Conservation (phyloP, 805 yeast species). For the Kregervanrija fluxuum region DNA sequence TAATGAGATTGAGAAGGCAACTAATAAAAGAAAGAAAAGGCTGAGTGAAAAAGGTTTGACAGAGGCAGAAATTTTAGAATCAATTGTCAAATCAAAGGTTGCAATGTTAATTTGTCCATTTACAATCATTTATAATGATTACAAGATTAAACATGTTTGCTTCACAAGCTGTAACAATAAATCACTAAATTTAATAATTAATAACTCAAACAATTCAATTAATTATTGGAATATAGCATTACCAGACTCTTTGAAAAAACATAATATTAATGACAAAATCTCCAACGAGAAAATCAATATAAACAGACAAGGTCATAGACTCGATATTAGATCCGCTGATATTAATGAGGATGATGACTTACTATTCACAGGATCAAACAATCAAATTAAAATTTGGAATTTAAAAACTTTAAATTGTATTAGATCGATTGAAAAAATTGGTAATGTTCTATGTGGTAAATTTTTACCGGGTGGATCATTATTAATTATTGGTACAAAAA, state of each 20-base stretch:
- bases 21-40: slow-evolving; percentile 70
- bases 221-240: slow-evolving; percentile 56
- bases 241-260: slow-evolving; percentile 52
- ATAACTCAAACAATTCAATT: slow-evolving; percentile 67
- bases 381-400: slow-evolving; percentile 86
- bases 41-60: slow-evolving; percentile 61
- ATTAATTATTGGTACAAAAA: slow-evolving; percentile 81
- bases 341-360: slow-evolving; percentile 74
- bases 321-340: slow-evolving; percentile 80
- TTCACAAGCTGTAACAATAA: slow-evolving; percentile 51
- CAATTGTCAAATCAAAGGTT: slow-evolving; percentile 39
- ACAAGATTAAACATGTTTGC: slow-evolving; percentile 58
- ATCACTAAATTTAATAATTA: slow-evolving; percentile 50
- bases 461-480: slow-evolving; percentile 90
- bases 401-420: slow-evolving; percentile 63
- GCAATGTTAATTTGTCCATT: slow-evolving; percentile 62
- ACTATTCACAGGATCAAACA: slow-evolving; percentile 86
- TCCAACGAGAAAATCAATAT: slow-evolving; percentile 45
- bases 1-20: slow-evolving; percentile 74
- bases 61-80: slow-evolving; percentile 51
- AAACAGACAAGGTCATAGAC: slow-evolving; percentile 80
- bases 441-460: slow-evolving; percentile 72
- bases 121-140: slow-evolving; percentile 54
- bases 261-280: slow-evolving; percentile 31
- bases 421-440: slow-evolving; percentile 75